Evolutionary conservation across 176 grass and related monocot species (phyloP).

Genomic region (Avena atlantica): DNA sequence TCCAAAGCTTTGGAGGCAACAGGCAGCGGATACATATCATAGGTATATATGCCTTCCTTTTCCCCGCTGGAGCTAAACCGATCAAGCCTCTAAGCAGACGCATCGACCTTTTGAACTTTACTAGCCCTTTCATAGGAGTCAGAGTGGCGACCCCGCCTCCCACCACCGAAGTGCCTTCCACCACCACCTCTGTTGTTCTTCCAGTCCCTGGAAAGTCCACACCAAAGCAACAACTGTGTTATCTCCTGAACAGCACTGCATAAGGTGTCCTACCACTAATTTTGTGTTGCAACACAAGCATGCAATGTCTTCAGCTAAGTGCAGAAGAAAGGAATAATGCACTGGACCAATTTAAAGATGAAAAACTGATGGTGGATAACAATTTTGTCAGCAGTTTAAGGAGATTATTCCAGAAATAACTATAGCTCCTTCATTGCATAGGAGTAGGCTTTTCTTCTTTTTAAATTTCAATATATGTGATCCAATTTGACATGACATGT

Average conservation of each 20-base stretch:
- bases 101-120: conserved; percentile 62
- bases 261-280: neutral
- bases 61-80: neutral
- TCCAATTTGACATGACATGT: neutral
- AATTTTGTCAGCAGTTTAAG: neutral
- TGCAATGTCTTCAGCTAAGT: neutral
- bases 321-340: neutral
- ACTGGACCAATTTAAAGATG: neutral
- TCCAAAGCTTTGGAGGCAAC: neutral
- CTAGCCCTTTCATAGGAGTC: conserved; percentile 45
- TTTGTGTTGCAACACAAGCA: neutral
- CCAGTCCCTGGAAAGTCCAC: conserved; percentile 48
- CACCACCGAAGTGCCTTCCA: conserved; percentile 54
- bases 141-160: conserved; percentile 55
- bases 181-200: conserved; percentile 55
- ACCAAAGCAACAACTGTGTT: neutral
- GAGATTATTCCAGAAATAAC: neutral
- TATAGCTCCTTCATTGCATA: neutral
- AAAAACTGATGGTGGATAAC: neutral
- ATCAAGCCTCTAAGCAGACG: conserved; percentile 32
- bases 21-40: conserved; percentile 1
- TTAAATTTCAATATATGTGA: neutral
- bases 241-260: conserved; percentile 8
- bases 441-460: neutral
- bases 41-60: neutral